Evolutionary conservation across 495 filamentous ascomycete genomes (phyloP).

Genomic region (Acidiella bohemica): DNA sequence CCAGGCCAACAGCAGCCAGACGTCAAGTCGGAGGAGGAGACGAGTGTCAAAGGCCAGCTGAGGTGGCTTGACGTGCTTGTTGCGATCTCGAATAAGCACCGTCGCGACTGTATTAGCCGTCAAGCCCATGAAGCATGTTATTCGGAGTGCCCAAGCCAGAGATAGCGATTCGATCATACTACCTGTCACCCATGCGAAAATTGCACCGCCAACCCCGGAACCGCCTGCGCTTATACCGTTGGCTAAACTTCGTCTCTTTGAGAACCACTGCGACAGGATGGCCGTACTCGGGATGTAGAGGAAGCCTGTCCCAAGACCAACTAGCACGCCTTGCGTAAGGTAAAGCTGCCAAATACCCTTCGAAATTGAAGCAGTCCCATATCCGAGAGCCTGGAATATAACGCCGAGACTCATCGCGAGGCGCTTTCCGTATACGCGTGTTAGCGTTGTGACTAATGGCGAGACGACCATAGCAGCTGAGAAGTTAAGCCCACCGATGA

Average conservation of each 20-base stretch:
- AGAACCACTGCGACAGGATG: slow-evolving; percentile 69
- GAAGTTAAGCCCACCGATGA: slow-evolving; percentile 39
- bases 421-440: slow-evolving; percentile 26
- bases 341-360: slow-evolving; percentile 40
- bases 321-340: slow-evolving; percentile 61
- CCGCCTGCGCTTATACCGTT: slow-evolving; percentile 59
- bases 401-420: slow-evolving; percentile 30
- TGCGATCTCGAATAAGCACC: slow-evolving; percentile 52
- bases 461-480: slow-evolving; percentile 33
- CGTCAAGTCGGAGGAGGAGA: slow-evolving; percentile 7
- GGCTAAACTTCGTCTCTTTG: slow-evolving; percentile 50
- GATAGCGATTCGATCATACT: slow-evolving; percentile 47
- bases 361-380: slow-evolving; percentile 35
- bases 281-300: slow-evolving; percentile 56
- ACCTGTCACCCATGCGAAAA: slow-evolving; percentile 37
- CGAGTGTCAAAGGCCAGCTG: slow-evolving; percentile 46
- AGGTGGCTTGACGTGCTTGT: slow-evolving; percentile 30
- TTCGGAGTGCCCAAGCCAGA: slow-evolving; percentile 49
- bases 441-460: slow-evolving; percentile 32
- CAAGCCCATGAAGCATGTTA: slow-evolving; percentile 40
- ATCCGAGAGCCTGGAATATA: slow-evolving; percentile 26
- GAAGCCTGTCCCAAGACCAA: slow-evolving; percentile 64
- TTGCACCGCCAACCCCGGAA: slow-evolving; percentile 57
- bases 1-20: slow-evolving; percentile 49
- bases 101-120: slow-evolving; percentile 43